A percentile compares a stretch with the other conserved stretches of the same genome.
Conservation (phyloP, 2,329 filamentous ascomycete genomes). For the Colletotrichum tofieldiae region DNA sequence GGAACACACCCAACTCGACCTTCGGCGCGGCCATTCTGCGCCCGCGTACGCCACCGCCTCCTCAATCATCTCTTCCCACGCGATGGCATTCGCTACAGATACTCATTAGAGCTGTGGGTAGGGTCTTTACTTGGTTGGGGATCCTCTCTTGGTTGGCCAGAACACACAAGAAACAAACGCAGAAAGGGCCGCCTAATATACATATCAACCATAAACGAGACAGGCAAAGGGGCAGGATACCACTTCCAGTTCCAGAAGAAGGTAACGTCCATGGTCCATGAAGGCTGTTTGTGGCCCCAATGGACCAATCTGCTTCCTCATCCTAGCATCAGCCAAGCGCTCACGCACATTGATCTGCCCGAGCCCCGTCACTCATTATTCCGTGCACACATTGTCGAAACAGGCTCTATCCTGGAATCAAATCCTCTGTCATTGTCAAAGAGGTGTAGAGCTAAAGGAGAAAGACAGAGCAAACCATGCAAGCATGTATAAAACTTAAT, state of each 20-base stretch:
- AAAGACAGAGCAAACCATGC: neutral
- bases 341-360: neutral
- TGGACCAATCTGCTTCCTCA: neutral
- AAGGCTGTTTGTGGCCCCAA: neutral
- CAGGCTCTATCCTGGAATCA: conserved; percentile 31
- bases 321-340: neutral
- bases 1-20: neutral
- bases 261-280: conserved; percentile 6
- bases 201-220: neutral
- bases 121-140: conserved; percentile 16
- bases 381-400: conserved; percentile 24
- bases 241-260: neutral
- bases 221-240: neutral
- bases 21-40: neutral
- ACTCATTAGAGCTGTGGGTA: conserved; percentile 24
- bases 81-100: conserved; percentile 26
- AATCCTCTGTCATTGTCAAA: conserved; percentile 18
- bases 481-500: conserved; percentile 35
- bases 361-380: neutral
- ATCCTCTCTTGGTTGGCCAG: neutral
- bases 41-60: conserved; percentile 17
- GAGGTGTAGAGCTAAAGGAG: neutral
- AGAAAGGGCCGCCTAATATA: neutral
- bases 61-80: conserved; percentile 14
- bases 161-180: conserved; percentile 10